Conservation (phyloP, 1,284 basidiomycete species). For the Sphagnurus paluster region DNA sequence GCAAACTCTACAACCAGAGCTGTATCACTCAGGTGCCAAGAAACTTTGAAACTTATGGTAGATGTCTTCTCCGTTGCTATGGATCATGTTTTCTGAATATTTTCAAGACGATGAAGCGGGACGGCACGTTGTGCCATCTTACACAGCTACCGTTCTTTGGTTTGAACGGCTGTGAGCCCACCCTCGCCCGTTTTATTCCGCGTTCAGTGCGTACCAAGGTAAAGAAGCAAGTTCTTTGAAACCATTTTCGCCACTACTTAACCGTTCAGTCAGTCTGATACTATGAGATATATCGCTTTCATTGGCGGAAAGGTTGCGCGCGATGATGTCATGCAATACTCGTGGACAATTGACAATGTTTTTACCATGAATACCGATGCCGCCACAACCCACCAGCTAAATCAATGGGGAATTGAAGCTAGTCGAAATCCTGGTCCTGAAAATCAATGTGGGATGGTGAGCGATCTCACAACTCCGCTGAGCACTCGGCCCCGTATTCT, state of each 20-base stretch:
- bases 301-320: conserved; percentile 18
- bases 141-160: conserved; percentile 16
- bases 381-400: conserved; percentile 17
- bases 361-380: conserved; percentile 18
- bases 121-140: conserved; percentile 22
- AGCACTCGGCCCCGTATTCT: not conserved
- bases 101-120: conserved; percentile 21
- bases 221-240: not conserved
- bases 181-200: conserved; percentile 21
- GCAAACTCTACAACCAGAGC: conserved; percentile 8
- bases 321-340: conserved; percentile 16
- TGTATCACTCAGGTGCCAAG: not conserved
- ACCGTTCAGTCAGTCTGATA: too few relatives aligned
- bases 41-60: conserved; percentile 13
- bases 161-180: conserved; percentile 12
- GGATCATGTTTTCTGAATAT: not conserved
- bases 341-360: conserved; percentile 20
- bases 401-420: conserved; percentile 25
- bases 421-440: conserved; percentile 1
- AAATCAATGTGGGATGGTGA: conserved; percentile 14
- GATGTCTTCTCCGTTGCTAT: not conserved
- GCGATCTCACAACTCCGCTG: not conserved
- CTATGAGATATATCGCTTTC: conserved; percentile 18
- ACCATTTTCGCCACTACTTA: not conserved
- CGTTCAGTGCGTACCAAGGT: conserved; percentile 22